These are phyloP conservation scores for Furcasterigmium sp. DNA, from an alignment of 2,329 filamentous ascomycete genomes.

Conservation along the genomic window DNA sequence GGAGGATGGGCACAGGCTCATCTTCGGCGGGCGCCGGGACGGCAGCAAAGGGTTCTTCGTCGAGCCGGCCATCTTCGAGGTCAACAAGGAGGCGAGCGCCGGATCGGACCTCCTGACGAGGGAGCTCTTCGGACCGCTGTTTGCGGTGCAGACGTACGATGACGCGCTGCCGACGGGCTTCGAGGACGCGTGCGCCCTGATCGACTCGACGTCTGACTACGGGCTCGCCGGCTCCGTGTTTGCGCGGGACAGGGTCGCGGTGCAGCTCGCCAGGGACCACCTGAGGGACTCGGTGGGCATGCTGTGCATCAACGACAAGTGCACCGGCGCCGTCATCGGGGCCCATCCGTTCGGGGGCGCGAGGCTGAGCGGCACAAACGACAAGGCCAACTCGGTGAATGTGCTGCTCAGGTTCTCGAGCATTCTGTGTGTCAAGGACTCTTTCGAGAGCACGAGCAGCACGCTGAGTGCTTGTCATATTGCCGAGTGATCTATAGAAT, in stretches of 20 bases:
- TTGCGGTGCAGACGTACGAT: constrained; percentile 41
- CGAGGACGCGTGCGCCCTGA: constrained; percentile 24
- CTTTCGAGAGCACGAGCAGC: too few species aligned
- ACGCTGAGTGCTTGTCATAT: too few species aligned
- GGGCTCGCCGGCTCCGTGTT: constrained; percentile 45
- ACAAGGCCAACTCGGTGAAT: constrained; percentile 49
- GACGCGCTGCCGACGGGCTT: constrained; percentile 38
- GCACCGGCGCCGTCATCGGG: constrained; percentile 48
- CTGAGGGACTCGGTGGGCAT: constrained; percentile 51
- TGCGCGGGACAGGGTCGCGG: constrained; percentile 39
- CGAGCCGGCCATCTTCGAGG: constrained; percentile 39
- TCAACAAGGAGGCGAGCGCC: constrained; percentile 35
- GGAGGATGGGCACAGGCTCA: constrained; percentile 31
- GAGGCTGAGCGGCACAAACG: constrained; percentile 48
- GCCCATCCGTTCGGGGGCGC: constrained; percentile 52
- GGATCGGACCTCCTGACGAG: constrained; percentile 36
- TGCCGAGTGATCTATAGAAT: too few species aligned
- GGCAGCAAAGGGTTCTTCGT: constrained; percentile 37
- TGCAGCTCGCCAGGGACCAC: constrained; percentile 42
- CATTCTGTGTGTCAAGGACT: constrained; percentile 46
- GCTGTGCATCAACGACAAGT: constrained; percentile 55
- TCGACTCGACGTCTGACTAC: constrained; percentile 37
- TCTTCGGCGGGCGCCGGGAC: constrained; percentile 39
- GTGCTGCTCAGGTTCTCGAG: constrained; percentile 46
- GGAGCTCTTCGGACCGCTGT: constrained; percentile 44